Percentiles rank a stretch among this genome's conserved stretches.
phyloP scores from a whole-genome alignment of 225 moss, liverwort and hornwort genomes.

The Rhytidiadelphus loreus region DNA sequence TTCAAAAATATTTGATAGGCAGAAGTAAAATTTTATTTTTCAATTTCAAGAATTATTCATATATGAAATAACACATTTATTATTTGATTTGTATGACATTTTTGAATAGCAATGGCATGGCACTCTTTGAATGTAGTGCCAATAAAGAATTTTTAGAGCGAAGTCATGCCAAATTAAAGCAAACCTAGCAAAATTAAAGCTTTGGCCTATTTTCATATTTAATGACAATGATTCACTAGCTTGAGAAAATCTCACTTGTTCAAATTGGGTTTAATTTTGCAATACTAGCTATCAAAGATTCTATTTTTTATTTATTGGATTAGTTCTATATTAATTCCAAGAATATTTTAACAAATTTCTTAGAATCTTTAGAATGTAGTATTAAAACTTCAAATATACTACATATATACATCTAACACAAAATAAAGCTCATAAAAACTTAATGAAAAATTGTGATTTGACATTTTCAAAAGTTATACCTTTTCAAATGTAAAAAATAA shows the following conservation, averaged over 20 bases:
- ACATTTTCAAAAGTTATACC: background rate
- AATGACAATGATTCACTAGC: too few relatives aligned
- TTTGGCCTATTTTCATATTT: fast-evolving
- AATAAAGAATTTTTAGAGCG: background rate
- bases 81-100: background rate
- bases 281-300: background rate
- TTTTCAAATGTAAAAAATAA: background rate
- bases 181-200: background rate
- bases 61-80: fast-evolving
- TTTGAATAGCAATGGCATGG: background rate
- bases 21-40: background rate
- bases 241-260: background rate
- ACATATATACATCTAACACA: background rate
- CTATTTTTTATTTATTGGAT: background rate
- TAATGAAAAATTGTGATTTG: too few relatives aligned
- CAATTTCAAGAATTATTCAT: background rate
- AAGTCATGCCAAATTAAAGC: background rate
- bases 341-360: fast-evolving
- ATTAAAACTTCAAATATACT: background rate
- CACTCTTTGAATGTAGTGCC: too few relatives aligned
- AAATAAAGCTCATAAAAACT: fast-evolving
- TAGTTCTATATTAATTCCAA: too few relatives aligned
- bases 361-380: background rate
- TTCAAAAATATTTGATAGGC: background rate
- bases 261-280: background rate